Base-by-base conservation (phyloP, 2,329 filamentous ascomycete genomes). In the Apiospora marii region DNA sequence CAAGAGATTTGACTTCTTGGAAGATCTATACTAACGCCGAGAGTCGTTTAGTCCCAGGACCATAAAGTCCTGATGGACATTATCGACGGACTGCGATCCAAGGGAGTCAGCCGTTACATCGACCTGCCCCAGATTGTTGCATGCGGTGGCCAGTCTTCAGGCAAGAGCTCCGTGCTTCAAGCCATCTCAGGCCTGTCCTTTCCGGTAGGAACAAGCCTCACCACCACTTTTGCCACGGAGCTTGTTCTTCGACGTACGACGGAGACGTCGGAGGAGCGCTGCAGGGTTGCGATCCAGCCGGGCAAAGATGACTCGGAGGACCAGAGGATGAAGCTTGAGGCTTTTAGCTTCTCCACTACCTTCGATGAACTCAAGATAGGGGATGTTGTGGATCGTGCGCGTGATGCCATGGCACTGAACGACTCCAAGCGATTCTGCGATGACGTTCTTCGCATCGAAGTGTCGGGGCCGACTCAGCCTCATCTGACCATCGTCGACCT, bases 211-310 rank as follows among this genome's bases (percentile, higher is more conserved):
- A 27, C 22, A 27, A 67, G 30, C 22, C 64, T 67, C 22, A 44
- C 43, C 79, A 92, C 91, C 0, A 84, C 88, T 0, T 92, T 92
- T 74, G 86, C 90, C 0, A 92, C 90, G 0, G 88, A 92, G 77
- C 81, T 92, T 24, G 83, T 90, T 27, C 83, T 92, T 2, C 85
- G 89, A 13, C 84, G 85, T 1, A 80, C 78, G 6, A 51, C 13
- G n/a, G 30, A 43, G 8, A 58, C 37, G 4, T n/a, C 79, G 0
- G 72, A 79, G 0, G 69, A 79, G 0, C 77, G 75, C 1, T 81
- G 86, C 43, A 77, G 75, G 14, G 75, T 84, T 5, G 76, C 74
- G 6, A 83, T 84, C 68, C 74, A 72, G 10, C 82, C 83, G 0
- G 80, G 80, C n/a, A 68, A 75, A 1, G 79, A 79, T 5, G 75